phyloP scores from a whole-genome alignment of 2,329 filamentous ascomycete species.

The Aspergillus ustus region DNA sequence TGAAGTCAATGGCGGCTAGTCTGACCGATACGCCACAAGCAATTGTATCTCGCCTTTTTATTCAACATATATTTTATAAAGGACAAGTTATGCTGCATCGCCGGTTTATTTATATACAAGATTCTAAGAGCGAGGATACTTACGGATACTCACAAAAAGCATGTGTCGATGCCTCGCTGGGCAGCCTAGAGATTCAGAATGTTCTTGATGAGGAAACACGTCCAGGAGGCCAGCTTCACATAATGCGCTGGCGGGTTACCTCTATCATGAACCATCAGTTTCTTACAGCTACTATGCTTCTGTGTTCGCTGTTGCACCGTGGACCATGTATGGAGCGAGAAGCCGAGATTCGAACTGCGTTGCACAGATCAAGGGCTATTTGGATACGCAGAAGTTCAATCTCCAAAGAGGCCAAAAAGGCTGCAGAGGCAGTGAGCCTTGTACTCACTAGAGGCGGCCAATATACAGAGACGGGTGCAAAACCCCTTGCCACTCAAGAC shows the following conservation, averaged over 20 bases:
- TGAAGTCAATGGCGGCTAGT: conserved; percentile 24
- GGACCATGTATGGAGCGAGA: conserved; percentile 10
- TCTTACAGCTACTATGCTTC: conserved; percentile 62
- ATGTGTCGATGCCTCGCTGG: conserved; percentile 53
- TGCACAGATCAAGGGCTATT: conserved; percentile 20
- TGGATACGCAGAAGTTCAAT: conserved; percentile 24
- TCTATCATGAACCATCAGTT: conserved; percentile 64
- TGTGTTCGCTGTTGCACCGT: conserved; percentile 47
- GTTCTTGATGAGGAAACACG: conserved; percentile 55
- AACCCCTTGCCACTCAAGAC: not conserved
- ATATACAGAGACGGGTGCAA: not conserved
- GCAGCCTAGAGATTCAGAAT: conserved; percentile 54
- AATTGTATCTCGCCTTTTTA: conserved; percentile 28
- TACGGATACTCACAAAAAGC: conserved; percentile 47
- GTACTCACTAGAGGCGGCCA: not conserved
- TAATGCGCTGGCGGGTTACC: conserved; percentile 61
- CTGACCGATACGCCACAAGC: conserved; percentile 29
- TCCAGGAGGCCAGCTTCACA: conserved; percentile 57
- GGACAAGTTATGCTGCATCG: conserved; percentile 30
- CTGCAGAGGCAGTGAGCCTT: conserved; percentile 18
- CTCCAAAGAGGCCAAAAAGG: conserved; percentile 24
- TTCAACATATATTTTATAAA: conserved; percentile 29
- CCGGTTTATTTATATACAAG: conserved; percentile 17
- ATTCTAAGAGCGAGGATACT: not conserved
- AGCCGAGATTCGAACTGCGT: conserved; percentile 22